Evolutionary conservation across 805 yeast species (phyloP).

Genomic region (Lachancea sp.): DNA sequence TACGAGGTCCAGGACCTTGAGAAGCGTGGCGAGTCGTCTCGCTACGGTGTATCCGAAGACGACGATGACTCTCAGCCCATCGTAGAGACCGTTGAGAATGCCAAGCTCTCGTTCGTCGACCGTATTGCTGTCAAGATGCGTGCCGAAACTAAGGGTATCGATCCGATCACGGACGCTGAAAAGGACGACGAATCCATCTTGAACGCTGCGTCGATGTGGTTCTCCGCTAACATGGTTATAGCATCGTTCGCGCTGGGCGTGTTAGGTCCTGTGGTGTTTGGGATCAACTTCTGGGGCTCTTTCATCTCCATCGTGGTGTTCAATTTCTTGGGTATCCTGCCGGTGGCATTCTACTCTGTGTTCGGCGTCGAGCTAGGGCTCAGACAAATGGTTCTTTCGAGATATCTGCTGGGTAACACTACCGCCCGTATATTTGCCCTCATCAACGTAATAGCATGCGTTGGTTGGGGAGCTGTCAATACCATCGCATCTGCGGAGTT

Average conservation of each 20-base stretch:
- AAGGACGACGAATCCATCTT: constrained; percentile 59
- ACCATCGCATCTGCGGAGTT: constrained; percentile 85
- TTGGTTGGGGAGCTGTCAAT: constrained; percentile 95
- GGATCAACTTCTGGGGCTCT: constrained; percentile 67
- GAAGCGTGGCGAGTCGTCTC: constrained; percentile 7
- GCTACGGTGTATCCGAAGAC: constrained; percentile 9
- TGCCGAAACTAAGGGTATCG: constrained; percentile 71
- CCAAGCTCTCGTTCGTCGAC: constrained; percentile 21
- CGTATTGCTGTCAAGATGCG: constrained; percentile 25
- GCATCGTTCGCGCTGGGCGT: constrained; percentile 79
- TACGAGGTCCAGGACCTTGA: constrained; percentile 13
- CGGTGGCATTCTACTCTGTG: constrained; percentile 77
- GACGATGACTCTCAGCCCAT: constrained; percentile 10
- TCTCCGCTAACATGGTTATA: constrained; percentile 81
- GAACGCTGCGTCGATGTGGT: constrained; percentile 84
- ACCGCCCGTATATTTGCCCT: constrained; percentile 73
- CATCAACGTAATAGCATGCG: constrained; percentile 75
- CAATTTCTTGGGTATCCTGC: constrained; percentile 60
- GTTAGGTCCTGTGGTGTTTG: constrained; percentile 57
- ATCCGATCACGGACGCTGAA: constrained; percentile 72
- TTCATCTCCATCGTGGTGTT: constrained; percentile 65
- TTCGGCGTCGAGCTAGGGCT: constrained; percentile 83
- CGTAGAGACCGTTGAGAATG: constrained; percentile 12
- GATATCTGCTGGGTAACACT: constrained; percentile 69
- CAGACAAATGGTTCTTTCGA: constrained; percentile 79